Evolutionary conservation across 495 filamentous ascomycete species (phyloP).

Genomic region (Hypoxylon fragiforme): DNA sequence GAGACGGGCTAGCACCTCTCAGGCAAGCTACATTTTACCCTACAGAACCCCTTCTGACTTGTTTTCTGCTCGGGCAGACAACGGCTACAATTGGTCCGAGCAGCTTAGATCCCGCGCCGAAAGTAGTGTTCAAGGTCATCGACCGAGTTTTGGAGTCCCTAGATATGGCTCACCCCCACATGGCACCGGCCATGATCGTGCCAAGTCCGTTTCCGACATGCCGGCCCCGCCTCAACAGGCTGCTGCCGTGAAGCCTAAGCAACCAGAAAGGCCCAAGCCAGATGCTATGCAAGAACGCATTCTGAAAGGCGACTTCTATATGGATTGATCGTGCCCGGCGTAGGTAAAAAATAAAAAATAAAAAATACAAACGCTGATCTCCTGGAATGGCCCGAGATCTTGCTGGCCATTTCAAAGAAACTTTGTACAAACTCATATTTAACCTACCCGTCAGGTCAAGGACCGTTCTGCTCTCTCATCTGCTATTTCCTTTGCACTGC

Average conservation of each 20-base stretch:
- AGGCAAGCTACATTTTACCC: conserved; percentile 58
- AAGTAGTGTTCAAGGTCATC: conserved; percentile 68
- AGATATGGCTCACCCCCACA: conserved; percentile 40
- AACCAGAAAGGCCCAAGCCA: conserved; percentile 66
- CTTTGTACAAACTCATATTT: background rate
- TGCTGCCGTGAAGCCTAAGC: conserved; percentile 45
- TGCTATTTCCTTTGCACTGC: conserved; percentile 19
- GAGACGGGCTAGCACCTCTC: conserved; percentile 44
- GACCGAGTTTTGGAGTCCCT: conserved; percentile 51
- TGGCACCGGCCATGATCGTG: conserved; percentile 57
- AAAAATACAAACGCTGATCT: background rate
- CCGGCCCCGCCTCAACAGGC: conserved; percentile 60
- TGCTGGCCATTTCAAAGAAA: background rate
- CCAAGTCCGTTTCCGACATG: conserved; percentile 71
- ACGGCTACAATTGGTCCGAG: conserved; percentile 93
- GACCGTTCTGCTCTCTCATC: conserved; percentile 7
- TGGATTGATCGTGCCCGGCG: conserved; percentile 67
- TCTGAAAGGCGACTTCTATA: conserved; percentile 94
- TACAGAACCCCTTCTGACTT: conserved; percentile 64
- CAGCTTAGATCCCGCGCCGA: conserved; percentile 87
- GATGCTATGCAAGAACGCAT: conserved; percentile 96
- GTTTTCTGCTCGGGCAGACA: conserved; percentile 66
- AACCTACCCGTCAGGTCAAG: background rate
- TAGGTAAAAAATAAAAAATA: background rate
- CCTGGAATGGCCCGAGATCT: no score